A percentile compares a stretch with the other conserved stretches of the same genome.
Conservation (phyloP, 1,284 basidiomycete genomes). For the Cryptococcus sp. region DNA sequence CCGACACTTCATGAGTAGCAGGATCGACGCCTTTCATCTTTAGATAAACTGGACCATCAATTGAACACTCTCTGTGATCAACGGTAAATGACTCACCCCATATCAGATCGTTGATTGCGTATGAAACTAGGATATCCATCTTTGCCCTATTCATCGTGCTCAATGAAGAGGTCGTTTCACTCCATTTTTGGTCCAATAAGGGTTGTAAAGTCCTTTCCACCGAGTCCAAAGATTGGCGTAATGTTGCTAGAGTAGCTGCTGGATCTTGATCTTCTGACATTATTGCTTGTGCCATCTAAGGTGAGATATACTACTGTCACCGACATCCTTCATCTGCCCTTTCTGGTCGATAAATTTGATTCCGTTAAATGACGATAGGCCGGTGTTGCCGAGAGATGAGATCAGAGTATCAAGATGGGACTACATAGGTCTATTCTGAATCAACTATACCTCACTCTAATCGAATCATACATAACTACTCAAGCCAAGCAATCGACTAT, state of each 20-base stretch:
- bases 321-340: too few species aligned
- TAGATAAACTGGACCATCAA: constrained; percentile 46
- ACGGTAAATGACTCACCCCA: constrained; percentile 36
- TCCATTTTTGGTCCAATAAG: background rate
- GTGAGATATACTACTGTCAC: too few species aligned
- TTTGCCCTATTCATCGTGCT: constrained; percentile 31
- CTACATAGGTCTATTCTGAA: too few species aligned
- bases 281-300: too few species aligned
- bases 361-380: too few species aligned
- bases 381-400: too few species aligned
- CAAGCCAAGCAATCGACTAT: too few species aligned
- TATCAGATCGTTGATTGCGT: constrained; percentile 40
- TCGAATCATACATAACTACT: too few species aligned
- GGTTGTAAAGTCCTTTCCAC: background rate
- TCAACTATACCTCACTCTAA: too few species aligned
- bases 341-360: too few species aligned
- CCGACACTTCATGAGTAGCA: constrained; percentile 34
- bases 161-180: background rate
- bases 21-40: constrained; percentile 42
- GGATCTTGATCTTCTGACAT: background rate
- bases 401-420: too few species aligned
- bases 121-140: constrained; percentile 38
- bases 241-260: background rate
- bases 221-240: background rate
- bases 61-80: background rate